Conservation (phyloP, 2,329 filamentous ascomycete species). For the Cadophora sp. region DNA sequence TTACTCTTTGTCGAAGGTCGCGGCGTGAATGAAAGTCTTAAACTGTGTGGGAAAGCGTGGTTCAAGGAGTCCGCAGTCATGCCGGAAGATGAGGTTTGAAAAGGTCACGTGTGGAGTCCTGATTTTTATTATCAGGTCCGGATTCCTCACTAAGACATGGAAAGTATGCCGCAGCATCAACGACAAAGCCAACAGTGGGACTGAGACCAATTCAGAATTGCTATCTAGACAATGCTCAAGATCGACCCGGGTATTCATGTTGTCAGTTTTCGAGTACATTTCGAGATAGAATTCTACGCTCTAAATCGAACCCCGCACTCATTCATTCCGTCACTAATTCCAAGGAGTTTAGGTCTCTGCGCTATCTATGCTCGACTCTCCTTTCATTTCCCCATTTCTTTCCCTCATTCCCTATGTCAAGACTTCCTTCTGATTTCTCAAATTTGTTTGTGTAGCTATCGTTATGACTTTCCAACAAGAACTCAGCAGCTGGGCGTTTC, state of each 20-base stretch:
- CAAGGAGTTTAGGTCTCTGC: not conserved
- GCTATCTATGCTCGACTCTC: not conserved
- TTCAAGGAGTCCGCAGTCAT: no score
- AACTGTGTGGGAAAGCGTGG: not conserved
- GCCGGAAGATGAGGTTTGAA: not conserved
- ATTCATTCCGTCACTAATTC: not conserved
- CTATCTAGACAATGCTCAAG: not conserved
- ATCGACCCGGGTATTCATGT: not conserved
- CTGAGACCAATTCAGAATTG: not conserved
- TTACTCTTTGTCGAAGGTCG: not conserved
- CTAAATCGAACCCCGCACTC: constrained; percentile 7
- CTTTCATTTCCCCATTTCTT: no score
- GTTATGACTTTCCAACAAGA: constrained; percentile 44
- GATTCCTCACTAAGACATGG: no score
- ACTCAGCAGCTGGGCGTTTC: constrained; percentile 39
- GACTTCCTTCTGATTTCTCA: no score
- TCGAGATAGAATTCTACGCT: not conserved
- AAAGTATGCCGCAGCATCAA: no score
- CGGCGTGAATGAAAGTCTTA: not conserved
- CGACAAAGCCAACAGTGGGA: no score
- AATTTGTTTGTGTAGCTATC: no score
- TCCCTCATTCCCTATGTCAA: no score
- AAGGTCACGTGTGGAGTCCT: no score
- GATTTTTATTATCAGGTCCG: no score
- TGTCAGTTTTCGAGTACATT: not conserved